phyloP scores from a whole-genome alignment of 345 rosid species.

The Hevea brasiliensis region DNA sequence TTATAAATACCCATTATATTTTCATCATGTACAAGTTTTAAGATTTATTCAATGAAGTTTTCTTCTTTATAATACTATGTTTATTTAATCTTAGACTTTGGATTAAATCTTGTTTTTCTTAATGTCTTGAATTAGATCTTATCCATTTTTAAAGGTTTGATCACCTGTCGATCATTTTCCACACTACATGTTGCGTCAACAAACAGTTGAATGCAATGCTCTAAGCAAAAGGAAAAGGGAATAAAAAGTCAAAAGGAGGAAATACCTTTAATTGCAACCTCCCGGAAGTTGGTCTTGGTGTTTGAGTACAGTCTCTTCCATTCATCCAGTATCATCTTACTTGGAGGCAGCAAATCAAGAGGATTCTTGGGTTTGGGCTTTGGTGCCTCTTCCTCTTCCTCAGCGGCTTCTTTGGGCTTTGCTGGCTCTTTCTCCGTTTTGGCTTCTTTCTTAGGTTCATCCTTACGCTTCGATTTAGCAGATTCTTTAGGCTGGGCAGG shows the following conservation, averaged over 20 bases:
- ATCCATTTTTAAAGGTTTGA: too few species aligned
- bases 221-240: too few species aligned
- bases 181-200: too few species aligned
- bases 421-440: conserved; percentile 67
- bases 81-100: too few species aligned
- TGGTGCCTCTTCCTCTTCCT: conserved; percentile 44
- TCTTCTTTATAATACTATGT: too few species aligned
- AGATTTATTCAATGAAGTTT: too few species aligned
- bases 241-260: neutral
- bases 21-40: too few species aligned
- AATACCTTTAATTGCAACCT: conserved; percentile 91
- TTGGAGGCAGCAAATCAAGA: conserved; percentile 89
- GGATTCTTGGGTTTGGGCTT: conserved; percentile 78
- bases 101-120: too few species aligned
- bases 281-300: conserved; percentile 95
- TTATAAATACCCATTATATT: too few species aligned
- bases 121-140: too few species aligned
- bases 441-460: conserved; percentile 61
- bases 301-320: conserved; percentile 99
- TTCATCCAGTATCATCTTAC: conserved; percentile 88
- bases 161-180: too few species aligned
- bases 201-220: neutral
- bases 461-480: conserved; percentile 69
- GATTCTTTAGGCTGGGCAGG: conserved; percentile 59
- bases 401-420: conserved; percentile 61